Conservation (phyloP, 208 protist genomes). For the Crithidia sp. region DNA sequence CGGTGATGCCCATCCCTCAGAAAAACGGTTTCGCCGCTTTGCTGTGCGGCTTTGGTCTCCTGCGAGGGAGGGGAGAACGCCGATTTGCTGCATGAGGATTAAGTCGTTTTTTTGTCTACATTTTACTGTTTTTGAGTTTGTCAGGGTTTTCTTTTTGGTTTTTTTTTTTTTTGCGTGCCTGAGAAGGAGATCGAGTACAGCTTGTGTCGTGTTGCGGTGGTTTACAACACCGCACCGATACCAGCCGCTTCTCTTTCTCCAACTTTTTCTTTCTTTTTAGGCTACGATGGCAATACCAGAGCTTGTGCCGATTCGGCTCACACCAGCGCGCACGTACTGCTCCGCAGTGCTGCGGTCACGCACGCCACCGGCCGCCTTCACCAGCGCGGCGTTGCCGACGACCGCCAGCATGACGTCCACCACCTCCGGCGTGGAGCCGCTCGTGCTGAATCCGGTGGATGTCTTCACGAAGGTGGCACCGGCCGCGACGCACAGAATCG, state of each 20-base stretch:
- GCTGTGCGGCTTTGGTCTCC: no score
- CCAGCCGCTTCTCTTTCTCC: neutral
- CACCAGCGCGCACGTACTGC: conserved; percentile 86
- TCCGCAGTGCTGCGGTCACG: conserved; percentile 65
- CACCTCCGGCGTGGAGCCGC: conserved; percentile 86
- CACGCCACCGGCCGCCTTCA: conserved; percentile 95
- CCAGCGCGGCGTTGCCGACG: conserved; percentile 74
- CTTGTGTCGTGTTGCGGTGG: neutral
- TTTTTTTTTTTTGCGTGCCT: no score
- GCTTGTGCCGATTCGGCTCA: conserved; percentile 93
- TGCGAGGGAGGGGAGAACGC: no score
- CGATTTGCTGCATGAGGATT: no score
- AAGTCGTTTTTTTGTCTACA: neutral
- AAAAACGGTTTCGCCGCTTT: no score
- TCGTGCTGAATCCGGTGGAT: conserved; percentile 93
- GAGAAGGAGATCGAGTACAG: no score
- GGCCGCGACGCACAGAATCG: conserved; percentile 82
- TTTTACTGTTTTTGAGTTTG: neutral
- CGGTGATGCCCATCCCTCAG: no score
- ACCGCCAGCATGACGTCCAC: conserved; percentile 92
- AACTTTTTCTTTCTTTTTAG: neutral
- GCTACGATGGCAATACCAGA: conserved; percentile 76
- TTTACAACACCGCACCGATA: neutral
- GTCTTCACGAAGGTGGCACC: conserved; percentile 96
- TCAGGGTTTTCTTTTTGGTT: no score